Percentiles rank a stretch among this genome's conserved stretches.
phyloP scores from a whole-genome alignment of 306 rosid genomes.

The Betula pendula region DNA sequence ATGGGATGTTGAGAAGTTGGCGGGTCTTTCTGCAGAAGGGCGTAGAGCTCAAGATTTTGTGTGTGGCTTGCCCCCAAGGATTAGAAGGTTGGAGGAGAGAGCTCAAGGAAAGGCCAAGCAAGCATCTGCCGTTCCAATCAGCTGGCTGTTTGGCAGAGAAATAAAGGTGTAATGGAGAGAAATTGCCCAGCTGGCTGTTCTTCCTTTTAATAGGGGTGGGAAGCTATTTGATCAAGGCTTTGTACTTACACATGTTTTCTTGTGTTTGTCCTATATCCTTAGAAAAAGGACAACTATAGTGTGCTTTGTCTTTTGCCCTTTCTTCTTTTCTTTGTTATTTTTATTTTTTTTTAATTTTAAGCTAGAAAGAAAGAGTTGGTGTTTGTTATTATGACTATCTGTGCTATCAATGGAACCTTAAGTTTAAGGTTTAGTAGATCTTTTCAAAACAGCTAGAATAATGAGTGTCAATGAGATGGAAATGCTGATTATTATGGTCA shows the following conservation, averaged over 20 bases:
- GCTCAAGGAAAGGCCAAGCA: constrained; percentile 50
- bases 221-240: neutral
- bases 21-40: constrained; percentile 51
- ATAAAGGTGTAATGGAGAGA: constrained; percentile 21
- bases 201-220: neutral
- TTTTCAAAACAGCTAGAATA: neutral
- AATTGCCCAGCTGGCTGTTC: neutral
- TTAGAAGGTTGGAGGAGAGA: constrained; percentile 52
- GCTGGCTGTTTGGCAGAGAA: constrained; percentile 52
- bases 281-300: neutral
- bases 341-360: neutral
- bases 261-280: constrained; percentile 2
- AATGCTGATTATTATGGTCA: too few species aligned
- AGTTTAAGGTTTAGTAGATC: neutral
- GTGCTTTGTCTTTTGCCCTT: neutral
- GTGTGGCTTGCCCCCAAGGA: constrained; percentile 47
- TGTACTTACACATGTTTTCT: constrained; percentile 21
- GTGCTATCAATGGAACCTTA: neutral
- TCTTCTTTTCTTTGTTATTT: neutral
- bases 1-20: constrained; percentile 51
- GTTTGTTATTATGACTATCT: neutral
- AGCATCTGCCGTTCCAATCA: constrained; percentile 41
- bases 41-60: constrained; percentile 48
- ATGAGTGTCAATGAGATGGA: too few species aligned
- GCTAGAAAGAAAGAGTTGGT: neutral